Base-by-base conservation (phyloP, 805 yeast species). In the Tetrapisispora iriomotensis region DNA sequence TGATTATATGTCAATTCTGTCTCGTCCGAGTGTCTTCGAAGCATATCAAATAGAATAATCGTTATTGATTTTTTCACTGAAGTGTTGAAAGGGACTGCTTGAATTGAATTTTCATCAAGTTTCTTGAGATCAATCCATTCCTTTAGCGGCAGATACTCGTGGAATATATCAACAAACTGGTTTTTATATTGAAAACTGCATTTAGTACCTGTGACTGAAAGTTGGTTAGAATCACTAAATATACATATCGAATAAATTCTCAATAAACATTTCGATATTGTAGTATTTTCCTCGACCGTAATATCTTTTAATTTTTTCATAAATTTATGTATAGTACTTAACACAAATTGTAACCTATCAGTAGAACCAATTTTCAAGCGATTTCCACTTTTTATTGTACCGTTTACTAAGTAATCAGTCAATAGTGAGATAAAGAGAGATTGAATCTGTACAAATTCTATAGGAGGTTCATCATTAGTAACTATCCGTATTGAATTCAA, bases 191-290 rank as follows among this genome's bases (percentile, higher is more conserved):
- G n/a, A n/a, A n/a, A n/a, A n/a, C n/a, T n/a, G n/a, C n/a, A n/a
- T n/a, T n/a, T n/a, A n/a, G n/a, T n/a, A 3, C 22, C 17, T 22
- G 8, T 12, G 15, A 22, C 10, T 23, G 20, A 17, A 14, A 8
- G 10, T 14, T n/a, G n/a, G n/a, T n/a, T n/a, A n/a, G n/a, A n/a
- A 33, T 23, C 26, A 14, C 25, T 18, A 10, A 20, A 22, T 20
- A 39, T 36, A 18, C 52, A 49, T 1, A 51, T 23, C 3, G 48
- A 37, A 33, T 54, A 58, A 6, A 53, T 38, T 36, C 54, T 45
- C 8, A 56, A 34, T 8, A 58, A n/a, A 15, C 44, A 42, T 43
- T 55, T 48, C 6, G 54, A 45, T 22, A 52, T 29, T 7, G 38
- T 29, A 9, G 40, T 26, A 24, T 41, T 37, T 4, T 26, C n/a